Evolutionary conservation across 352 stramenopile species (phyloP).

Genomic region (Globisporangium lucens): DNA sequence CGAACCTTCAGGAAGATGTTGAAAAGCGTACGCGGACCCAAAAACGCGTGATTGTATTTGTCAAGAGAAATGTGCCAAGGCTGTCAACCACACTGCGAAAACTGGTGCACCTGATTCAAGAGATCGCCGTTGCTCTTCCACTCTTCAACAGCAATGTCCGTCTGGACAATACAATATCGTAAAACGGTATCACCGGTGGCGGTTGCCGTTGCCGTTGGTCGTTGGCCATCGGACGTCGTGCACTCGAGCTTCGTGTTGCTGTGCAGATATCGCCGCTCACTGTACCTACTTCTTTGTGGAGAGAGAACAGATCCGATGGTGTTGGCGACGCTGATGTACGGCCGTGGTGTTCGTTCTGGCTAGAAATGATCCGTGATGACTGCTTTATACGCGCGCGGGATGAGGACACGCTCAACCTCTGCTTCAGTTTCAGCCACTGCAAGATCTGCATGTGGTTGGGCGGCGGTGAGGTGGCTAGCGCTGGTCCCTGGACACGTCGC

Average conservation of each 20-base stretch:
- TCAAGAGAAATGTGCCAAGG: background rate
- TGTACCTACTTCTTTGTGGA: slow-evolving; percentile 20
- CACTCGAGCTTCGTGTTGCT: slow-evolving; percentile 12
- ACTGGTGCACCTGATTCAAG: background rate
- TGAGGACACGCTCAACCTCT: slow-evolving; percentile 23
- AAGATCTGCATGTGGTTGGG: background rate
- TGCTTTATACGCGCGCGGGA: slow-evolving; percentile 32
- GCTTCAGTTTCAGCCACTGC: background rate
- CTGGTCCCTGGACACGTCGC: background rate
- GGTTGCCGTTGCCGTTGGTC: background rate
- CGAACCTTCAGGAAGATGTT: slow-evolving; percentile 70
- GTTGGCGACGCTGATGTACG: slow-evolving; percentile 30
- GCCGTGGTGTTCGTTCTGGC: slow-evolving; percentile 29
- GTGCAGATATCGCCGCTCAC: slow-evolving; percentile 22
- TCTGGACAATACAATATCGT: slow-evolving; percentile 16
- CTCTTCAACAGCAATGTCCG: slow-evolving; percentile 7
- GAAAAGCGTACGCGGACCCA: slow-evolving; percentile 67
- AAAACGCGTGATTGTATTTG: slow-evolving; percentile 45
- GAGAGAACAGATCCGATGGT: slow-evolving; percentile 36
- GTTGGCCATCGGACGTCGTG: background rate
- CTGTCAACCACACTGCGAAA: background rate
- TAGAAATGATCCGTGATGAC: slow-evolving; percentile 36
- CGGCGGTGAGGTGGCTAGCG: background rate
- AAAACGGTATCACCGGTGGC: background rate
- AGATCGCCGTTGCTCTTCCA: background rate